phyloP scores from a whole-genome alignment of 1,284 basidiomycete species.

The Xerocomus nothofagi region DNA sequence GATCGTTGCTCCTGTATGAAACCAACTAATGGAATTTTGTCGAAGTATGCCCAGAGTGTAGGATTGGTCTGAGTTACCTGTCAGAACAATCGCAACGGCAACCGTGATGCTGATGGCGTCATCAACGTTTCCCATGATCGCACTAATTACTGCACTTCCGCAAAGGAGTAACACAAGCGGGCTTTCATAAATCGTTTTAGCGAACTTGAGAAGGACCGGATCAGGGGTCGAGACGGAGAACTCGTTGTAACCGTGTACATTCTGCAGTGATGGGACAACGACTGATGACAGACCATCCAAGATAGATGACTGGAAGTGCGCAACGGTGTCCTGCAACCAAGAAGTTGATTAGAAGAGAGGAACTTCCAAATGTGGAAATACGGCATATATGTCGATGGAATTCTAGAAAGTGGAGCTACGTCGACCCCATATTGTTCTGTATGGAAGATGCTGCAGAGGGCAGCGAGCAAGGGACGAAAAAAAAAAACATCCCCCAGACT shows the following conservation, averaged over 20 bases:
- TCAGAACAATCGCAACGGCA: constrained; percentile 92
- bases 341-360: background rate
- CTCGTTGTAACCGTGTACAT: constrained; percentile 87
- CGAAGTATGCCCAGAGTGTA: background rate
- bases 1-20: constrained; percentile 96
- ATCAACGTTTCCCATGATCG: constrained; percentile 90
- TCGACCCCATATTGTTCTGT: constrained; percentile 11
- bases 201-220: constrained; percentile 82
- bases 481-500: too few species aligned
- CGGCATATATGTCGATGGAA: background rate
- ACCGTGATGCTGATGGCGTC: constrained; percentile 93
- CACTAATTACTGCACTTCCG: constrained; percentile 84
- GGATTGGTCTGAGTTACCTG: constrained; percentile 55
- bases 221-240: constrained; percentile 87
- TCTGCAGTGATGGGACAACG: constrained; percentile 67
- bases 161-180: constrained; percentile 90
- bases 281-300: constrained; percentile 62
- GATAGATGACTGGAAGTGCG: constrained; percentile 64
- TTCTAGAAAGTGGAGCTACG: constrained; percentile 19
- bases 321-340: constrained; percentile 57
- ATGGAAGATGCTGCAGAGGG: constrained; percentile 1
- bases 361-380: background rate
- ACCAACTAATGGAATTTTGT: constrained; percentile 59
- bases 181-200: constrained; percentile 91
- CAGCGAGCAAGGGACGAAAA: background rate